phyloP scores from a whole-genome alignment of 768 basidiomycete genomes.

The Boletus tylopilopsis region DNA sequence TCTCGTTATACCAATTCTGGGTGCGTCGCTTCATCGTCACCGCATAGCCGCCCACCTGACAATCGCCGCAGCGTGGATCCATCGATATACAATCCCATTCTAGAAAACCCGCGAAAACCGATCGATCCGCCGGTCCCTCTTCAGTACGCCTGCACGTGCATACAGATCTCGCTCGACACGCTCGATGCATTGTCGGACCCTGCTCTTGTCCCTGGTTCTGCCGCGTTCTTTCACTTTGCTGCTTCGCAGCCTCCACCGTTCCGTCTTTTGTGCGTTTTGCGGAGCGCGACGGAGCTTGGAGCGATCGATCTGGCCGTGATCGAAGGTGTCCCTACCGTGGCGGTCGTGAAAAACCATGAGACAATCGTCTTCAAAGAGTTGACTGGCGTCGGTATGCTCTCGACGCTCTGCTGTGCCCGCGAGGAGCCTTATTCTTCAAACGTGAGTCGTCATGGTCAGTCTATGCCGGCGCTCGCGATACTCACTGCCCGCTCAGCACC shows the following conservation, averaged over 20 bases:
- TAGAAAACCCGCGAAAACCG: conserved; percentile 31
- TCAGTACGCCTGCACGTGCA: conserved; percentile 42
- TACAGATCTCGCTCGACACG: conserved; percentile 38
- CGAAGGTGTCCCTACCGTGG: conserved; percentile 39
- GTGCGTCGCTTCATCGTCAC: conserved; percentile 7
- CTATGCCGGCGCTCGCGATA: not conserved
- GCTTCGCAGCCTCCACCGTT: conserved; percentile 38
- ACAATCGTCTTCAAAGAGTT: conserved; percentile 42
- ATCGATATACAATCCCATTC: conserved; percentile 29
- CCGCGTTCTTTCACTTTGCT: conserved; percentile 36
- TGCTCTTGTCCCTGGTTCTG: conserved; percentile 34
- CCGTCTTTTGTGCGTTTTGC: conserved; percentile 35
- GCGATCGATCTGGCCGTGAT: conserved; percentile 41
- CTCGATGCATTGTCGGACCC: conserved; percentile 47
- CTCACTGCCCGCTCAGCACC: conserved; percentile 33
- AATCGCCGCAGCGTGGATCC: conserved; percentile 25
- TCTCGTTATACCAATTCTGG: conserved; percentile 14
- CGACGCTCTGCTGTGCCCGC: conserved; percentile 39
- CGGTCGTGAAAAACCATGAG: conserved; percentile 40
- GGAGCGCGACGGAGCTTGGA: conserved; percentile 37
- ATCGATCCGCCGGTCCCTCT: conserved; percentile 44
- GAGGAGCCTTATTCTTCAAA: conserved; percentile 25
- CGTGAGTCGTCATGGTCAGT: conserved; percentile 12
- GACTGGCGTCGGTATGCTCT: conserved; percentile 32
- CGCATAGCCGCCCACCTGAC: not conserved